Evolutionary conservation across 306 rosid genomes (phyloP).

Genomic region (Vigna trinervia): DNA sequence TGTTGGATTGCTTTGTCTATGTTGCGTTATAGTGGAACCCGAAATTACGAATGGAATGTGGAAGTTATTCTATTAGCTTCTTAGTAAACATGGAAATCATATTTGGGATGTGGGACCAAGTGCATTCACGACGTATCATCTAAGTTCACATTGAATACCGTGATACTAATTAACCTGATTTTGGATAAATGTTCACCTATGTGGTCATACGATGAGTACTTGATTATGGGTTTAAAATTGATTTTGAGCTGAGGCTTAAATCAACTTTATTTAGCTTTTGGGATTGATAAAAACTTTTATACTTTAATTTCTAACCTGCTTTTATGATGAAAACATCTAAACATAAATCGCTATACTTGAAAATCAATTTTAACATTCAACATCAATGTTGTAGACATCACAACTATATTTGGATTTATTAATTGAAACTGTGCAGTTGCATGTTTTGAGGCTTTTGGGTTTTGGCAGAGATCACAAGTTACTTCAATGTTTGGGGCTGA

Average conservation of each 20-base stretch:
- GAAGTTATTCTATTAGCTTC: neutral
- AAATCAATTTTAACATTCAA: neutral
- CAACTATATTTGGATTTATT: conserved; percentile 9
- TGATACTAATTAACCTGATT: neutral
- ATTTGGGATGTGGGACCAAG: neutral
- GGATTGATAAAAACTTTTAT: neutral
- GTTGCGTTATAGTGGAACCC: neutral
- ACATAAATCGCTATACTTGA: neutral
- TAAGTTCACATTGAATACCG: neutral
- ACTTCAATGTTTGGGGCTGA: conserved; percentile 94
- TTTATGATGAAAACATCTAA: neutral
- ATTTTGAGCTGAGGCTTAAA: neutral
- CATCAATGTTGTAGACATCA: neutral
- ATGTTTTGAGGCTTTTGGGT: conserved; percentile 37
- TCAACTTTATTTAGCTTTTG: neutral
- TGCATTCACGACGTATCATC: neutral
- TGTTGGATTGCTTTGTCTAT: conserved; percentile 15
- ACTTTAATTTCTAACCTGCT: neutral
- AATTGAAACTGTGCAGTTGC: neutral
- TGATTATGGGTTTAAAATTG: neutral
- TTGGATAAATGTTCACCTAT: neutral
- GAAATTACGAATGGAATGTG: neutral
- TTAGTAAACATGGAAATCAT: neutral
- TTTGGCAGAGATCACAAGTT: conserved; percentile 82
- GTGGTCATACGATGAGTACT: neutral